phyloP scores from a whole-genome alignment of 2,329 filamentous ascomycete species.

The Talaromyces sp. region DNA sequence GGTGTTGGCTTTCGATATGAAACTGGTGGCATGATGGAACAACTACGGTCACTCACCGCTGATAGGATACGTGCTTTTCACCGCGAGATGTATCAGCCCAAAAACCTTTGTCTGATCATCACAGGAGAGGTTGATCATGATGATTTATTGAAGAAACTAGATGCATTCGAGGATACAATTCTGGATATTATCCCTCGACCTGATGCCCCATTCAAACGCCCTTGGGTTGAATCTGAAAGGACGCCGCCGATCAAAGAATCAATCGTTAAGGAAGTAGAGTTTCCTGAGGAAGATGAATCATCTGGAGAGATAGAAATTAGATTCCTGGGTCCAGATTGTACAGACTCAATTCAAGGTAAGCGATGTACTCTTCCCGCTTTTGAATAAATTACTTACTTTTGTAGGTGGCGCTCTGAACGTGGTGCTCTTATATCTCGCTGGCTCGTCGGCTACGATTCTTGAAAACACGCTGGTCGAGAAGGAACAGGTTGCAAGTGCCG shows the following conservation, averaged over 20 bases:
- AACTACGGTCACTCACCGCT: constrained; percentile 77
- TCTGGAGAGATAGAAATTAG: constrained; percentile 81
- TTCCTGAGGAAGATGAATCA: constrained; percentile 94
- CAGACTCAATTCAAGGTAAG: constrained; percentile 59
- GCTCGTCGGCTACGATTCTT: constrained; percentile 86
- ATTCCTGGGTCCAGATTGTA: constrained; percentile 82
- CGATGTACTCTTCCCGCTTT: constrained; percentile 20
- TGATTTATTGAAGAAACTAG: constrained; percentile 74
- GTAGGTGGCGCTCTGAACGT: constrained; percentile 70
- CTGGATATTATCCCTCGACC: constrained; percentile 74
- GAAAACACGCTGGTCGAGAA: constrained; percentile 92
- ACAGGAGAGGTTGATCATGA: constrained; percentile 87
- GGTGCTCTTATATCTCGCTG: constrained; percentile 80
- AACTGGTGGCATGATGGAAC: constrained; percentile 96
- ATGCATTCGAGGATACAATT: constrained; percentile 85
- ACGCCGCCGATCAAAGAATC: constrained; percentile 70
- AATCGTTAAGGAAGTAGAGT: constrained; percentile 74
- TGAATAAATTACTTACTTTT: constrained; percentile 22
- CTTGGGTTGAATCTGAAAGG: constrained; percentile 86
- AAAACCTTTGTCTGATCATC: constrained; percentile 86
- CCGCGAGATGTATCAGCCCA: constrained; percentile 94
- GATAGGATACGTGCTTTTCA: constrained; percentile 94
- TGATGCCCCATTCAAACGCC: constrained; percentile 73
- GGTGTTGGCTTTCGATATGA: constrained; percentile 93
- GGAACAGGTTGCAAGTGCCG: constrained; percentile 83